A percentile compares a stretch with the other conserved stretches of the same genome.
Conservation (phyloP, 73 alveolate genomes). For the Paramecium biaurelia region DNA sequence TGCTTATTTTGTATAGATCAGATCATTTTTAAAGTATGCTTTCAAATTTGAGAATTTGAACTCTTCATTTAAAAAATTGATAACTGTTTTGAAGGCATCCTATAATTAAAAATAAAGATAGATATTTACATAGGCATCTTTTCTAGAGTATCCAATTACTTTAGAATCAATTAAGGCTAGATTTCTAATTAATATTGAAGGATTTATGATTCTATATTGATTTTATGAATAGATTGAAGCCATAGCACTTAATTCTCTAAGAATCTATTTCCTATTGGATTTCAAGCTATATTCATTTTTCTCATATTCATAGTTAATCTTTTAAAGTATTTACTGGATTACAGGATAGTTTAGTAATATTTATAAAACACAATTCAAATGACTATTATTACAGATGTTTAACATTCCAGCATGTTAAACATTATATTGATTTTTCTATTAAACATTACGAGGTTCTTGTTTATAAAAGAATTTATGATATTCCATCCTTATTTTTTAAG, state of each 20-base stretch:
- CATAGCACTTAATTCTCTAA: background rate
- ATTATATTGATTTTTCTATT: background rate
- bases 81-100: background rate
- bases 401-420: conserved; percentile 1
- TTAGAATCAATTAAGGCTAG: background rate
- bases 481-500: conserved; percentile 28
- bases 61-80: conserved; percentile 11
- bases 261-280: background rate
- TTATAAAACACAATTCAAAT: background rate
- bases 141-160: background rate
- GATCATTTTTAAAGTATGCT: background rate
- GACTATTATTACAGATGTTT: background rate
- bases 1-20: background rate
- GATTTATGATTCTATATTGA: background rate
- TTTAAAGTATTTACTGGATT: background rate
- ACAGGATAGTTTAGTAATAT: background rate
- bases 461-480: conserved; percentile 21
- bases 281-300: background rate
- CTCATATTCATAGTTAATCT: background rate
- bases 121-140: background rate
- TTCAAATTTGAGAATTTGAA: background rate
- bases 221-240: background rate
- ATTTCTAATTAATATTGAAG: background rate
- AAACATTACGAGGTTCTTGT: background rate
- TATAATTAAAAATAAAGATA: background rate